Evolutionary conservation across 345 rosid species (phyloP).

Genomic region (Odontarrhena argentea): DNA sequence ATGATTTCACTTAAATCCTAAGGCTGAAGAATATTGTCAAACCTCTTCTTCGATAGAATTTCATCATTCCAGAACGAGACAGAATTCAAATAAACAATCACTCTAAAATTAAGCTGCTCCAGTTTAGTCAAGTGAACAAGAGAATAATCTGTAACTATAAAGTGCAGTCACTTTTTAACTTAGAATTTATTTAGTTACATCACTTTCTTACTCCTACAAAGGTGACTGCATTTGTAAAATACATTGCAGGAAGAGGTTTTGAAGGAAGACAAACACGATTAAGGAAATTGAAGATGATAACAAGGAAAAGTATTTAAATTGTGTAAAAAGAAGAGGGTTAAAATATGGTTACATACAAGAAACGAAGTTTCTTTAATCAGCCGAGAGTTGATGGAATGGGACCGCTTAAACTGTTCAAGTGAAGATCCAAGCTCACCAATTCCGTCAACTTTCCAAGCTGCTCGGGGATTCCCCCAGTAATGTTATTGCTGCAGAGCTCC

Average conservation of each 20-base stretch:
- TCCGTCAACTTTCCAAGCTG: conserved; percentile 71
- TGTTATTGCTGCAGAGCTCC: conserved; percentile 75
- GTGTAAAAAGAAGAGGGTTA: not conserved
- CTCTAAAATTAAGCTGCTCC: not conserved
- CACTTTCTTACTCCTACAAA: conserved; percentile 14
- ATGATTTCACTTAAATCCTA: conserved; percentile 3
- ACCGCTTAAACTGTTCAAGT: conserved; percentile 57
- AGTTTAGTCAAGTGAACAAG: too few species aligned
- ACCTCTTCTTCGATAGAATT: not conserved
- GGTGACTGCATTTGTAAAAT: not conserved
- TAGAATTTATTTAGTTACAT: conserved; percentile 13
- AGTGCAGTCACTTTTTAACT: not conserved
- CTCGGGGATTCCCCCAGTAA: conserved; percentile 63
- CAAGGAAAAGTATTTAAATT: not conserved
- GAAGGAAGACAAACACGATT: conserved; percentile 2
- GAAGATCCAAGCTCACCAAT: conserved; percentile 90
- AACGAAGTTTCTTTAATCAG: conserved; percentile 57
- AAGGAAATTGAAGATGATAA: conserved; percentile 14
- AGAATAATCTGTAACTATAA: too few species aligned
- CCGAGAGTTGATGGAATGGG: conserved; percentile 59
- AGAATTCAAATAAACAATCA: conserved; percentile 1
- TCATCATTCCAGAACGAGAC: conserved; percentile 3
- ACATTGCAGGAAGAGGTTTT: not conserved
- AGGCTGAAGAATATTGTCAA: conserved; percentile 4
- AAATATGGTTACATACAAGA: conserved; percentile 54